Evolutionary conservation across 2,329 filamentous ascomycete species (phyloP), one percentile per base, ranked within the genome.

Genomic region (Fusarium sp.): DNA sequence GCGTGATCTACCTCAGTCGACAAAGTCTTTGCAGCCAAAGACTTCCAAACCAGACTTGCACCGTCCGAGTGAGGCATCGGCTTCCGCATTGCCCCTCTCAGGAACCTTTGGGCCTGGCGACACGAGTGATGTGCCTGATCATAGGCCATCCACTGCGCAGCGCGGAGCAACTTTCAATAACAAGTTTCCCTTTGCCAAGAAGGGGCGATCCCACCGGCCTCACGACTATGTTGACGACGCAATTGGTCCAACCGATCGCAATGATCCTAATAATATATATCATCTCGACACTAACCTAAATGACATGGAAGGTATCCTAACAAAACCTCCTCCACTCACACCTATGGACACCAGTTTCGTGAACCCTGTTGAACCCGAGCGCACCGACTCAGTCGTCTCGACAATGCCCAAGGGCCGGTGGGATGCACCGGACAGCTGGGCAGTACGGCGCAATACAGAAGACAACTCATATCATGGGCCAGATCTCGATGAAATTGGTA

Each of bases 351-450:
- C 82, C 65, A 76, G 79, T 61, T 81, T 82, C 52, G 75, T 83
- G 54, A 78, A 75, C 23, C 75, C 73, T 15, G 62, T 78, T 25
- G 81, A 84, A 32, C 72, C 75, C 25, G 81, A 84, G 21, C 76
- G 71, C 41, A 66, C 70, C 23, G 73, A 75, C 35, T 73, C 73
- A 15, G 57, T 73, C 21, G 58, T 69, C 25, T 75, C 74, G 15
- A 68, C 68, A 27, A 53, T 70, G 3, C 77, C 77, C 3, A 80
- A 80, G 51, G 87, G 88, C 2, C 86, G 86, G 4, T 99, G 94
- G 94, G 91, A 96, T 74, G 93, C 93, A 4, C 94, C 95, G 1
- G 94, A 98, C 74, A 97, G 93, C 73, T 99, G 95, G 95, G 93
- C 91, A 46, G 94, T 98, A 23, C 91, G 91, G 66, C 88, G 87